Base-by-base conservation (phyloP, 169 alveolate species). In the Eimeria zaria region DNA sequence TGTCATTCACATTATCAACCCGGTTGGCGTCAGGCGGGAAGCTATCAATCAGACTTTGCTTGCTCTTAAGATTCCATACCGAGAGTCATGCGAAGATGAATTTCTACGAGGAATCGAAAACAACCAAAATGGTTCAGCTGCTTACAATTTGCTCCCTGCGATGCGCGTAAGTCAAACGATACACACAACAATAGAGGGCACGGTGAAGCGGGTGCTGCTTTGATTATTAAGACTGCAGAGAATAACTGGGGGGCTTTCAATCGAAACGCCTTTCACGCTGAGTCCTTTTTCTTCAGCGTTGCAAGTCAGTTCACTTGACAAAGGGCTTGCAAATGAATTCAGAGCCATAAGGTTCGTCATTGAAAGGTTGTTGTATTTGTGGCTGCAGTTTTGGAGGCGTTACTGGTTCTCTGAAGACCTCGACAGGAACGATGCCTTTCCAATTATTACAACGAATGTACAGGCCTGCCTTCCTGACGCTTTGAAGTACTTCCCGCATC, bases 371-470 rank as follows among this genome's bases (percentile, higher is more conserved):
- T n/a, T 64, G 41, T 6, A n/a, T 18, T 8, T 64, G 74, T 41
- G 74, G 60, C 44, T 89, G 36, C 95, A 92, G 96, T 92, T 46
- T 62, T 92, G 96, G 96, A 76, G 96, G 69, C 51, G 74, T 27
- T 92, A 92, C 92, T 92, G 96, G 96, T 92, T 73, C 73, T 92
- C 92, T 30, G 46, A 64, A 11, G 96, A 80, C 60, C 88, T 87
- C 11, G 96, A 92, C 58, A 85, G 96, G 67, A 83, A 58, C 41
- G 76, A 60, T 11, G 78, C 91, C 46, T 76, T 78, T 36, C 96
- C 96, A 71, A 60, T 92, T 51, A 36, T 20, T 9, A 64, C 71
- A 0, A 33, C 55, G 18, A 48, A 92, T 46, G 48, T 81, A n/a
- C 64, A 92, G 33, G 67, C 88, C 44, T 85, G 88, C 53, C 58